Percentiles rank a stretch among this genome's conserved stretches.
These are phyloP conservation scores for Exserohilum turcica DNA, from an alignment of 2,329 filamentous ascomycete genomes.

Conservation along the genomic window DNA sequence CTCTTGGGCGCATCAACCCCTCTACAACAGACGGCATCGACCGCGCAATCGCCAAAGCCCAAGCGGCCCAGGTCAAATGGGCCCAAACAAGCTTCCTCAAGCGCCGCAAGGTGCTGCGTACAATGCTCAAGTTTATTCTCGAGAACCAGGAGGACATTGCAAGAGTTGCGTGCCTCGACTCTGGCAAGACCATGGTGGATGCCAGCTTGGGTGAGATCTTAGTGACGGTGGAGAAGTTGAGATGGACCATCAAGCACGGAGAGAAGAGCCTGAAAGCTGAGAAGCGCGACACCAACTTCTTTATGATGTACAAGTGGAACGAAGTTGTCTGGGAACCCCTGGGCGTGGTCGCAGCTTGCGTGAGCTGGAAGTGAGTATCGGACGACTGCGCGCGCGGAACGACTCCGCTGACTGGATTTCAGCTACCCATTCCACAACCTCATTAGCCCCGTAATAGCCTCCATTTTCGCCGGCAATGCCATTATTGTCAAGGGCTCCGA, in stretches of 20 bases:
- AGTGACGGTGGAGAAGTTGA: conserved; percentile 89
- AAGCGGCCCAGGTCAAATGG: conserved; percentile 78
- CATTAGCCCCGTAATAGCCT: conserved; percentile 86
- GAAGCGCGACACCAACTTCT: conserved; percentile 79
- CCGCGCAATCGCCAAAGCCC: conserved; percentile 73
- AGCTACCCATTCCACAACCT: conserved; percentile 82
- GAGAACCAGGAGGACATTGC: conserved; percentile 90
- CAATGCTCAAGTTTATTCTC: conserved; percentile 80
- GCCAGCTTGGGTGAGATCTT: conserved; percentile 93
- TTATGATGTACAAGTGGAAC: conserved; percentile 96
- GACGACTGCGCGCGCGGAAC: neutral
- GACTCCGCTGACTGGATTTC: conserved; percentile 10
- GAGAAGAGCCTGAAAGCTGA: conserved; percentile 77
- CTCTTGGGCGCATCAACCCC: conserved; percentile 79
- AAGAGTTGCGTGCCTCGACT: conserved; percentile 83
- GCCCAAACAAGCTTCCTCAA: conserved; percentile 75
- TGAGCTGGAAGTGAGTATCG: conserved; percentile 86
- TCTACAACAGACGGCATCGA: conserved; percentile 79
- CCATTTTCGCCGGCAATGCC: conserved; percentile 88
- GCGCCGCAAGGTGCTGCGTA: conserved; percentile 77
- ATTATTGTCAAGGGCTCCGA: conserved; percentile 94
- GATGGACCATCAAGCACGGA: conserved; percentile 91
- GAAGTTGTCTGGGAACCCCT: conserved; percentile 88
- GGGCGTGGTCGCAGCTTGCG: conserved; percentile 87
- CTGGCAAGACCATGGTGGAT: conserved; percentile 95